Evolutionary conservation across 2,329 filamentous ascomycete genomes (phyloP), one percentile per base, ranked within the genome.

Genomic region (Apiospora arundinis): DNA sequence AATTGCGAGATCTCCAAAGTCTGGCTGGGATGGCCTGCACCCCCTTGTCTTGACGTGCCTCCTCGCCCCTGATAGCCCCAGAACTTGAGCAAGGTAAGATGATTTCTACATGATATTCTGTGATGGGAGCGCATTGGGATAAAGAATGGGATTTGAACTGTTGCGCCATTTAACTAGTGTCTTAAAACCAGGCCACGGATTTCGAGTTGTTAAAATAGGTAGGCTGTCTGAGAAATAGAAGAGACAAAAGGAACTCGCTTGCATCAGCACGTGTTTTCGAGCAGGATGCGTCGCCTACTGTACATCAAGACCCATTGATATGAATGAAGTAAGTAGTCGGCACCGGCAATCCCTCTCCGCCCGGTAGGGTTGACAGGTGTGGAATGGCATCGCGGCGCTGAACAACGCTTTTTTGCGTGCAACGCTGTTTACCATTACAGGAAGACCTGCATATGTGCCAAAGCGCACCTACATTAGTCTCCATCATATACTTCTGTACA

Each of bases 131-230:
- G 32, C 11, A 12, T 25, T 16, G 16, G 49, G 74, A 44, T 70
- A 46, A 56, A 70, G 48, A n/a, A 7, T 21, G 28, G n/a, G 49
- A 25, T 9, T 32, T 60, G 25, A 21, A 60, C 25, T 60, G 25
- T 60, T 32, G 32, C 25, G 32, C 25, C 52, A 32, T 60, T 37
- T 52, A 63, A 70, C 37, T 70, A 32, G 32, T 42, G 70, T 52
- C 48, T 71, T 45, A 48, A 72, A 74, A 75, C 73, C 74, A 73
- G 74, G 74, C 73, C 40, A 11, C 68, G n/a, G 70, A 45, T 37
- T n/a, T 9, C 18, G 9, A 60, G 52, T 60, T 37, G 52, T 12
- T 37, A 8, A 37, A 37, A n/a, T 60, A 12, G 37, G 16, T 60
- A 12, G 37, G 16, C 52, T 18, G 18, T 14, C 18, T 25, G 44